These are phyloP conservation scores for Tuber umbilicatum DNA, from an alignment of 495 filamentous ascomycete species.

Conservation along the genomic window DNA sequence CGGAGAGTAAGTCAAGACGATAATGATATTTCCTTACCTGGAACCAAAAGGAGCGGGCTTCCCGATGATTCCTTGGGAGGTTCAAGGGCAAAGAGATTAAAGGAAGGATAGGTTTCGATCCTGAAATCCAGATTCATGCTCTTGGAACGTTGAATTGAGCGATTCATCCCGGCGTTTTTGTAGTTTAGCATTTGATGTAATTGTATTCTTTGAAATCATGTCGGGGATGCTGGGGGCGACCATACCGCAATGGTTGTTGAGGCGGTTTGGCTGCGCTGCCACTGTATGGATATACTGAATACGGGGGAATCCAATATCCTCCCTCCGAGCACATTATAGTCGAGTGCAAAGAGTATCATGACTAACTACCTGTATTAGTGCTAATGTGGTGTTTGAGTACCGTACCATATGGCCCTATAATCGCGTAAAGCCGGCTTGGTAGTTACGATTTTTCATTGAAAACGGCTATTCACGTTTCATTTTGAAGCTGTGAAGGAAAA, in stretches of 20 bases:
- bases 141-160: not conserved
- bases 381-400: not conserved
- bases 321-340: not conserved
- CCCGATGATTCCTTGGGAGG: constrained; percentile 71
- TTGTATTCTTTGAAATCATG: not conserved
- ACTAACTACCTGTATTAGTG: not conserved
- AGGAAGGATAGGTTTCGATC: constrained; percentile 49
- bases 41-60: constrained; percentile 82
- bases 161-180: not conserved
- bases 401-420: not conserved
- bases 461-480: too few relatives aligned
- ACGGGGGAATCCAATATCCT: not conserved
- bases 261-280: not conserved
- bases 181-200: not conserved
- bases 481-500: too few relatives aligned
- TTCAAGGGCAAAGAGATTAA: constrained; percentile 58
- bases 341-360: not conserved
- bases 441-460: too few relatives aligned
- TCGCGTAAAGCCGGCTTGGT: not conserved
- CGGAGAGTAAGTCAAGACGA: constrained; percentile 87
- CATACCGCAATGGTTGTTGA: not conserved
- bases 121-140: not conserved
- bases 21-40: constrained; percentile 85
- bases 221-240: not conserved
- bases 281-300: not conserved